Base-by-base conservation (phyloP, 768 basidiomycete species). In the Mycena capillaripes region DNA sequence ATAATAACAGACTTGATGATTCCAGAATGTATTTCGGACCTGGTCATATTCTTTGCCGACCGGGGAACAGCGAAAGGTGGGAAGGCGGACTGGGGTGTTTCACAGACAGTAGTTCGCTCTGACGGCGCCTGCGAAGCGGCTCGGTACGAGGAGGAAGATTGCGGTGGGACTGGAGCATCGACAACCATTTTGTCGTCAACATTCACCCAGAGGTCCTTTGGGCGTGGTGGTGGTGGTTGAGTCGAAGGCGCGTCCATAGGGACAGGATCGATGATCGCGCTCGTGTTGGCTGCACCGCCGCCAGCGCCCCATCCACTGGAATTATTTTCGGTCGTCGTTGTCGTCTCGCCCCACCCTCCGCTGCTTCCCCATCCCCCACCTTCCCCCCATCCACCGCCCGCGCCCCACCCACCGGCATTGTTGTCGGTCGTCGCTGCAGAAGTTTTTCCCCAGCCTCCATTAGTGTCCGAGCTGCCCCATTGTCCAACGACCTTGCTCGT, bases 121-220 rank as follows among this genome's bases (percentile, higher is more conserved):
- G 70, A 71, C 9, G 63, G 61, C 11, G 57, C 61, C 6, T 38
- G 50, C 34, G 74, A 75, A 34, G 46, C 27, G 4, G 70, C 70
- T 2, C 70, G 70, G 55, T 62, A 74, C 4, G 73, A 62, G 53
- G 68, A 74, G n/a, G 69, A 69, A 19, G 73, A 70, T 36, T 52
- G 65, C 1, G 73, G 73, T 16, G 52, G 69, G 30, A 23, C 6
- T 19, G 64, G 30, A 7, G 38, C 38, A 25, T 70, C 64, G 42
- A 69, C 53, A 4, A 23, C 40, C 42, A 60, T 57, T 34, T 27
- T 52, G 25, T 50, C 44, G 21, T 30, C 19, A 4, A 56, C 69
- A 19, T 71, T 58, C 17, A 75, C 42, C 34, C 55, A 36, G 3
- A 64, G 71, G 56, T 40, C 23, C 16, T 23, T 66, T n/a, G 68